Conservation (phyloP, 2,329 filamentous ascomycete species). For the Chaetomium globosum region DNA sequence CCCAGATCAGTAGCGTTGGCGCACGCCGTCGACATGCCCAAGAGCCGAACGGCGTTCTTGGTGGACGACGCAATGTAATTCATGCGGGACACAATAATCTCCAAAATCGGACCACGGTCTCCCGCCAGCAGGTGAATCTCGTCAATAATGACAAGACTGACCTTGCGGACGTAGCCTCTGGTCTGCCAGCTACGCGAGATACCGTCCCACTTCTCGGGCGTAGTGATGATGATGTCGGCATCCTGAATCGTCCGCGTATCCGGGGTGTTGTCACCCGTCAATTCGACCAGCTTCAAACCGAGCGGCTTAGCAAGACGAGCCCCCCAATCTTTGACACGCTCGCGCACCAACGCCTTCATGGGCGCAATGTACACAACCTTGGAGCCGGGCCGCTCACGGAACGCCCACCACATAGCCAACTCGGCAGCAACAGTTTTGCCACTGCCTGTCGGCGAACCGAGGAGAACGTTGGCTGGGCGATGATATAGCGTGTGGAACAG, state of each 20-base stretch:
- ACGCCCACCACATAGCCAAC: slow-evolving; percentile 99
- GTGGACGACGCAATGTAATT: slow-evolving; percentile 98
- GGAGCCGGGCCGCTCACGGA: slow-evolving; percentile 87
- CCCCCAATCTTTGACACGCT: slow-evolving; percentile 94
- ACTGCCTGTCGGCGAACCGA: slow-evolving; percentile 94
- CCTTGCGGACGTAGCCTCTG: slow-evolving; percentile 90
- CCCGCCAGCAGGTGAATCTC: slow-evolving; percentile 97
- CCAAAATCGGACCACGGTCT: slow-evolving; percentile 93
- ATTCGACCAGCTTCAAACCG: slow-evolving; percentile 86
- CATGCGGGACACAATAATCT: slow-evolving; percentile 94
- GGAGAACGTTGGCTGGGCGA: slow-evolving; percentile 84
- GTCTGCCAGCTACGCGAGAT: slow-evolving; percentile 99
- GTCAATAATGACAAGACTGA: slow-evolving; percentile 95
- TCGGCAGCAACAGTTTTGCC: slow-evolving; percentile 97
- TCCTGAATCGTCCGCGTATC: slow-evolving; percentile 94
- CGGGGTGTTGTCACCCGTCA: slow-evolving; percentile 94
- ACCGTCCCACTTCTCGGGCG: slow-evolving; percentile 99
- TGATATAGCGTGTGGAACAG: slow-evolving; percentile 97
- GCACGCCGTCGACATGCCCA: slow-evolving; percentile 99
- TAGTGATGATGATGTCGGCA: slow-evolving; percentile 97
- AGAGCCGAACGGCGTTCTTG: slow-evolving; percentile 80
- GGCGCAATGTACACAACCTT: slow-evolving; percentile 99
- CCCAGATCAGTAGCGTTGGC: slow-evolving; percentile 92
- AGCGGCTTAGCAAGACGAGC: slow-evolving; percentile 77
- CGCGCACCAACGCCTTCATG: slow-evolving; percentile 97